Evolutionary conservation across 148 eudicot genomes (phyloP), one percentile per base, ranked within the genome.

Genomic region (Arbutus unedo): DNA sequence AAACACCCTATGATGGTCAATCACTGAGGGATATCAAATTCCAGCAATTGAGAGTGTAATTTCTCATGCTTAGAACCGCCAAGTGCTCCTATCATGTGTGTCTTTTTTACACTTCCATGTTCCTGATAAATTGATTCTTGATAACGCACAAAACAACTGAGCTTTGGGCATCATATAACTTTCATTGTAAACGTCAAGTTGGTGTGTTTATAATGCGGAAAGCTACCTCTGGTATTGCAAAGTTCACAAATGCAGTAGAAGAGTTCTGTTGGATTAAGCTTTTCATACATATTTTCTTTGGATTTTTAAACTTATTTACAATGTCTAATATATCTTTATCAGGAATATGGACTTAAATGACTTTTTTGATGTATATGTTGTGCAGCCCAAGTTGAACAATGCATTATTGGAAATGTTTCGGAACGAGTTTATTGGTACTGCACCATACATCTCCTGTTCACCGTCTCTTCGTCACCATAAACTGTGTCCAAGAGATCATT

Each of bases 361-460:
- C 85, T 18, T 71, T 74, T 59, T 79, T 82, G 62, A 81, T 59
- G 38, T 85, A 10, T 83, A 51, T 83, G 67, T 81, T 79, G 70
- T 94, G 91, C 97, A 96, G 99, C 90, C 95, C 77, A 97, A 93
- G 85, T 94, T 78, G 86, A 97, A 97, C 53, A 96, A 94, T 81
- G 83, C 96, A 41, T 84, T 97, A 81, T 78, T 97, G 82, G 99
- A 94, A 86, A 94, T 97, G 98, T 97, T 97, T 86, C 92, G 99
- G 82, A 94, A 97, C 62, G 97, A 92, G 83, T 96, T 92, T 87
- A 92, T 94, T 87, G 98, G 97, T 74, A 90, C 84, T 78, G 92
- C 93, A 64, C 95, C 98, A 38, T 96, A 94, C 68, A 79, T 96
- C 82, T 93, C 99, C 2, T 91, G 98, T 79, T 81, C 82, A 38